Conservation (phyloP, 176 grass and related monocot species). For the Aegilops speltoides region DNA sequence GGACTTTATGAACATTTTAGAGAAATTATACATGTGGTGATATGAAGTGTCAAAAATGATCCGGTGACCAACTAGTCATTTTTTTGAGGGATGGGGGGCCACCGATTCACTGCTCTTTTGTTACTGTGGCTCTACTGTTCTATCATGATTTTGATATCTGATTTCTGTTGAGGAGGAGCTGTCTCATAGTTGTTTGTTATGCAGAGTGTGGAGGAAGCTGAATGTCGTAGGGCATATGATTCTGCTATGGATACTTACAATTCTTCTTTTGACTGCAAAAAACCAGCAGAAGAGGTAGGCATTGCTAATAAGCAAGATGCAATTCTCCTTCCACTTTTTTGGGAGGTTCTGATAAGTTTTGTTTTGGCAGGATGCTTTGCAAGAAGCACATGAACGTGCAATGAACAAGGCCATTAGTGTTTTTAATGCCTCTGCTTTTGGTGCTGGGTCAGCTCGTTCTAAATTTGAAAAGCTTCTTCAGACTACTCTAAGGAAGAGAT, state of each 20-base stretch:
- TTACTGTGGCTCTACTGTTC: background rate
- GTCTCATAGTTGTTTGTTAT: slow-evolving; percentile 27
- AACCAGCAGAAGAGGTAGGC: slow-evolving; percentile 72
- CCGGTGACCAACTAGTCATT: background rate
- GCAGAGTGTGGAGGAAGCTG: slow-evolving; percentile 94
- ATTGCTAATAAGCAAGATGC: slow-evolving; percentile 26
- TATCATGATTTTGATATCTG: background rate
- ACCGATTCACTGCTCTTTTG: background rate
- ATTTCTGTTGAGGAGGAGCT: background rate
- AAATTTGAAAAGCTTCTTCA: slow-evolving; percentile 97
- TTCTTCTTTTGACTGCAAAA: slow-evolving; percentile 82
- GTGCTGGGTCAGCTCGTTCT: slow-evolving; percentile 59
- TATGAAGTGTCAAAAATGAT: background rate
- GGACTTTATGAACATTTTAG: background rate
- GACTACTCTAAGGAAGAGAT: slow-evolving; percentile 64
- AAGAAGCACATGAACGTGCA: slow-evolving; percentile 81
- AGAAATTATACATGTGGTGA: background rate
- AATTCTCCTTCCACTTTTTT: slow-evolving; percentile 17
- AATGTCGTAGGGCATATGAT: slow-evolving; percentile 93
- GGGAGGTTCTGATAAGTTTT: background rate
- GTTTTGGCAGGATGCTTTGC: slow-evolving; percentile 56
- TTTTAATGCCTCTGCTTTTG: slow-evolving; percentile 76
- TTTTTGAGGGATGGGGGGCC: background rate
- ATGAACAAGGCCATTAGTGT: slow-evolving; percentile 59
- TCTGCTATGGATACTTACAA: slow-evolving; percentile 67